Base-by-base conservation (phyloP, 1,284 basidiomycete species). In the Golubevia pallescens region DNA sequence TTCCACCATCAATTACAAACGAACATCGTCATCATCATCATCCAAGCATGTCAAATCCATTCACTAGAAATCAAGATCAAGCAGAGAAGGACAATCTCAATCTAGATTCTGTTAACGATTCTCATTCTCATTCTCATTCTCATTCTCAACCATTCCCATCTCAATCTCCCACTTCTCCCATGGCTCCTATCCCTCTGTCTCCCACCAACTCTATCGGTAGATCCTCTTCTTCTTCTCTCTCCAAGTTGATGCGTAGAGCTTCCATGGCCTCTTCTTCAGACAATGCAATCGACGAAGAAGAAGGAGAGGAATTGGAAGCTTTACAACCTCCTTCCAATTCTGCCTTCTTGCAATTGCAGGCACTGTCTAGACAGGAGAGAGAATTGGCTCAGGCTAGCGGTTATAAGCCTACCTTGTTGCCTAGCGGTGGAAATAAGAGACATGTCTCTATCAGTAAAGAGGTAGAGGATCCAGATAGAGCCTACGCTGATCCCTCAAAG, bases 41-140 rank as follows among this genome's bases (percentile, higher is more conserved):
- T n/a, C n/a, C n/a, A n/a, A n/a, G n/a, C n/a, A 56, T 56, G 54
- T 4, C 70, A 16, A 71, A 71, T 56, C 70, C 70, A 0, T 71
- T 71, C 64, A 71, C 70, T 20, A 38, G 53, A 24, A 71, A 71
- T 57, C 70, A 71, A 58, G 70, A 71, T 54, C 57, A 28, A 16
- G 56, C 52, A 32, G 20, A 64, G 2, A 48, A 48, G 42, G 16
- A 10, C 42, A 48, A 48, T 48, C 10, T 16, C 3, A 48, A 10
- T 48, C 8, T 16, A 13, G 8, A 10, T 48, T 13, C 8, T 16
- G 42, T 48, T 16, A 48, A 48, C 42, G 28, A 28, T 28, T 28
- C n/a, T n/a, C n/a, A n/a, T n/a, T n/a, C n/a, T n/a, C n/a, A n/a
- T n/a, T n/a, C n/a, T n/a, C n/a, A n/a, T n/a, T n/a, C n/a, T n/a